A percentile compares a stretch with the other conserved stretches of the same genome.
phyloP scores from a whole-genome alignment of 106 monocot genomes.

The Acorus calamus region DNA sequence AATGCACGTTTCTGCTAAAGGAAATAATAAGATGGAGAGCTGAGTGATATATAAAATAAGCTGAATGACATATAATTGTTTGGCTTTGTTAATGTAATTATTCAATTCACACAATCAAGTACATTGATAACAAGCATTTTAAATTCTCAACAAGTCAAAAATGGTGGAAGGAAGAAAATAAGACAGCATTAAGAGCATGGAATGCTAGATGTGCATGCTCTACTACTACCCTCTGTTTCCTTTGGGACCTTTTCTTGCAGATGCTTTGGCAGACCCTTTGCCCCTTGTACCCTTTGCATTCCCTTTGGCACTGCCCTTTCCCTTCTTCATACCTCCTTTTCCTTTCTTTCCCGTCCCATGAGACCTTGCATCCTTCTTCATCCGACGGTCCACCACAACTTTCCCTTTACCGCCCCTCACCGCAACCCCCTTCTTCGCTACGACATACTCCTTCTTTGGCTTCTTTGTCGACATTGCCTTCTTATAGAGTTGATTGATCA shows the following conservation, averaged over 20 bases:
- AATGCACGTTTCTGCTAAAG: no score
- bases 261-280: background rate
- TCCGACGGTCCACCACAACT: constrained; percentile 65
- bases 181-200: no score
- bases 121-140: no score
- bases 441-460: constrained; percentile 83
- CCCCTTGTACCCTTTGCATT: constrained; percentile 12
- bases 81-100: no score
- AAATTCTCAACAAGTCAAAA: no score
- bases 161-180: no score
- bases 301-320: constrained; percentile 8
- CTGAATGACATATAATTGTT: no score
- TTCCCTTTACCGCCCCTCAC: constrained; percentile 78
- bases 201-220: no score
- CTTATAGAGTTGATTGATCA: constrained; percentile 83
- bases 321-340: constrained; percentile 25
- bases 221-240: constrained; percentile 2
- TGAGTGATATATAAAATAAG: no score
- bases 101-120: no score
- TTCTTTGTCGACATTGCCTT: constrained; percentile 61
- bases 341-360: constrained; percentile 29
- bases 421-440: constrained; percentile 89
- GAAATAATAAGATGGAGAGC: no score
- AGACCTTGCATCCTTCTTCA: constrained; percentile 63
- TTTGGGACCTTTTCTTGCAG: constrained; percentile 11